These are phyloP conservation scores for Hypoxylon sp. DNA, from an alignment of 2,329 filamentous ascomycete species.

Conservation along the genomic window DNA sequence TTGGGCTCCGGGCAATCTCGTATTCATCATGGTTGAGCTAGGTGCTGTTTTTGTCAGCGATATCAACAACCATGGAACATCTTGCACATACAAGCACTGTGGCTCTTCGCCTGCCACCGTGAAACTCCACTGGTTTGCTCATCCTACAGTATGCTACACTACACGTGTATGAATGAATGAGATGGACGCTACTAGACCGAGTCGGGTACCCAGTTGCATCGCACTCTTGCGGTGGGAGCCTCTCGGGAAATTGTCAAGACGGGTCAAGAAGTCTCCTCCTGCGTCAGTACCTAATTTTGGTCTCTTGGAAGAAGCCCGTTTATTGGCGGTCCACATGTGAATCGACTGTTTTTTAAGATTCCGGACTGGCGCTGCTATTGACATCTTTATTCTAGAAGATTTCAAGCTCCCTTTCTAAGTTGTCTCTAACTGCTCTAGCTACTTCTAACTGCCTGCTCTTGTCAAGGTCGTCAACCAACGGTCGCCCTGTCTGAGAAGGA, in stretches of 20 bases:
- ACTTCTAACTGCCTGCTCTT: neutral
- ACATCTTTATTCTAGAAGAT: slow-evolving; percentile 22
- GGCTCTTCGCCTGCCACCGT: slow-evolving; percentile 16
- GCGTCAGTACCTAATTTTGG: slow-evolving; percentile 43
- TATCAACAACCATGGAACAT: slow-evolving; percentile 23
- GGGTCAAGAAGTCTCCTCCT: slow-evolving; percentile 34
- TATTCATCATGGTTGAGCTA: slow-evolving; percentile 23
- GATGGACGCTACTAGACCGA: slow-evolving; percentile 33
- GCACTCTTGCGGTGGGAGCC: slow-evolving; percentile 20
- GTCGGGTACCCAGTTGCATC: slow-evolving; percentile 34
- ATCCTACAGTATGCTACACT: slow-evolving; percentile 30
- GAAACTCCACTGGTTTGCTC: slow-evolving; percentile 29
- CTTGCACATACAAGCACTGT: slow-evolving; percentile 18
- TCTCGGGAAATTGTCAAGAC: slow-evolving; percentile 28
- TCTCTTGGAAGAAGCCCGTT: slow-evolving; percentile 26
- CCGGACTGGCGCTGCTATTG: slow-evolving; percentile 11
- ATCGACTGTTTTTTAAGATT: slow-evolving; percentile 19
- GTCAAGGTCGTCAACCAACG: slow-evolving; percentile 2
- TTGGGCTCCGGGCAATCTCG: slow-evolving; percentile 14
- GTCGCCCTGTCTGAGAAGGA: slow-evolving; percentile 4
- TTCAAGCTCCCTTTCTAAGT: slow-evolving; percentile 13
- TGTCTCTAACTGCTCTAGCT: slow-evolving; percentile 10
- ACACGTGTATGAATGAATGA: slow-evolving; percentile 39
- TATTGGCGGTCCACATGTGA: slow-evolving; percentile 30
- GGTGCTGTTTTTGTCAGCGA: slow-evolving; percentile 12